phyloP scores from a whole-genome alignment of 164 flowering plant species.

The Vitis riparia region DNA sequence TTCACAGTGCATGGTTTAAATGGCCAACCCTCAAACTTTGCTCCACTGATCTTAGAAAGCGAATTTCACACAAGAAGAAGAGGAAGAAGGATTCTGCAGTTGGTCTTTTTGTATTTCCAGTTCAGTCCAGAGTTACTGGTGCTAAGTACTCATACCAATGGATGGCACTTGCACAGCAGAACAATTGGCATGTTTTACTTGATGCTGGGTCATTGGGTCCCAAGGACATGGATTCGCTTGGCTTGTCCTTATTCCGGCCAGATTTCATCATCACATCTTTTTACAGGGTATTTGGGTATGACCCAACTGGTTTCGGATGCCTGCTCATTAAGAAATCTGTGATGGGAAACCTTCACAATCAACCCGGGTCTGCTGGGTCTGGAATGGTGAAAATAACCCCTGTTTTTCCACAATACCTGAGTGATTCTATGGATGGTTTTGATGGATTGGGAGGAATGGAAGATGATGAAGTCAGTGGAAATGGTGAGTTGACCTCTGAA shows the following conservation, averaged over 20 bases:
- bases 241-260: constrained; percentile 81
- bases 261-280: constrained; percentile 90
- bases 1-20: constrained; percentile 72
- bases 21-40: constrained; percentile 83
- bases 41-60: constrained; percentile 78
- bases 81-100: constrained; percentile 77
- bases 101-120: constrained; percentile 91
- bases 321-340: constrained; percentile 89
- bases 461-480: constrained; percentile 41
- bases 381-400: constrained; percentile 93
- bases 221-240: constrained; percentile 94
- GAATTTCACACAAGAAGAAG: constrained; percentile 67
- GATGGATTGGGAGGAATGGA: constrained; percentile 51
- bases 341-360: constrained; percentile 69
- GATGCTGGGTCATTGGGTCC: constrained; percentile 98
- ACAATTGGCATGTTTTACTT: constrained; percentile 90
- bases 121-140: constrained; percentile 88
- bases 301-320: constrained; percentile 96
- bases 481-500: constrained; percentile 42
- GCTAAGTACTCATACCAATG: constrained; percentile 93
- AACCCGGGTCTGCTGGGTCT: constrained; percentile 68
- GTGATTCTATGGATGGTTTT: constrained; percentile 75
- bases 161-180: constrained; percentile 97
- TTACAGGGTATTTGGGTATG: constrained; percentile 83
- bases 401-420: constrained; percentile 67